phyloP scores from a whole-genome alignment of 495 filamentous ascomycete species.

The Aspergillus mulundensis region DNA sequence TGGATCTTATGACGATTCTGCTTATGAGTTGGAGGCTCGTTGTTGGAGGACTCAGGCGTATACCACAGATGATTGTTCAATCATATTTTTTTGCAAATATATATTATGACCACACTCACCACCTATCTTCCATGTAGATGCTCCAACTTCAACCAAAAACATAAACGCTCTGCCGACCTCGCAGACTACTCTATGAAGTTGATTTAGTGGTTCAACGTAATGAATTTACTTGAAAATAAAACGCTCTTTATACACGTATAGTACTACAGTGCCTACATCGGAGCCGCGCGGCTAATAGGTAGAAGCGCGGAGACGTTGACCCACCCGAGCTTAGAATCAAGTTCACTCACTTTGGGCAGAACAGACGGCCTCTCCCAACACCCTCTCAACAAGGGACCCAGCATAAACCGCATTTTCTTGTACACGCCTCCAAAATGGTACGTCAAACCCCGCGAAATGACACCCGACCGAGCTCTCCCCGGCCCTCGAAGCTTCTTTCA shows the following conservation, averaged over 20 bases:
- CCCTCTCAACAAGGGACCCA: conserved; percentile 16
- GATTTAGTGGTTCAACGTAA: too few relatives aligned
- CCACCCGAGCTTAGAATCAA: conserved; percentile 20
- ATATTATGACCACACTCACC: not conserved
- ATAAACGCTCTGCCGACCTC: too few relatives aligned
- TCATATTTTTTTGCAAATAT: not conserved
- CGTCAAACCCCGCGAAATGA: conserved; percentile 2
- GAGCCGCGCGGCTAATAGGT: conserved; percentile 23
- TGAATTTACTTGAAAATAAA: too few relatives aligned
- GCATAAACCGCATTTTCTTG: conserved; percentile 10
- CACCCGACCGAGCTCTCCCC: not conserved
- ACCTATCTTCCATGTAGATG: not conserved
- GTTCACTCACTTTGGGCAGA: not conserved
- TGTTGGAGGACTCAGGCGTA: conserved; percentile 7
- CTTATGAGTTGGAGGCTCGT: not conserved
- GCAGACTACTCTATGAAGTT: too few relatives aligned
- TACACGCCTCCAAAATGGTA: conserved; percentile 33
- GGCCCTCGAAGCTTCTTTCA: not conserved
- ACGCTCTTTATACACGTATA: too few relatives aligned
- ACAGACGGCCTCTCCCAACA: conserved; percentile 3
- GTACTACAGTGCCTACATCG: not conserved
- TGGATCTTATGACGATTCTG: conserved; percentile 10
- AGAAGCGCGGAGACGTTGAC: conserved; percentile 19
- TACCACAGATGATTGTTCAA: conserved; percentile 1
- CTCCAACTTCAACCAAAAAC: not conserved